Conservation (phyloP, 129 eudicot genomes). For the Flaveria ramosissima region DNA sequence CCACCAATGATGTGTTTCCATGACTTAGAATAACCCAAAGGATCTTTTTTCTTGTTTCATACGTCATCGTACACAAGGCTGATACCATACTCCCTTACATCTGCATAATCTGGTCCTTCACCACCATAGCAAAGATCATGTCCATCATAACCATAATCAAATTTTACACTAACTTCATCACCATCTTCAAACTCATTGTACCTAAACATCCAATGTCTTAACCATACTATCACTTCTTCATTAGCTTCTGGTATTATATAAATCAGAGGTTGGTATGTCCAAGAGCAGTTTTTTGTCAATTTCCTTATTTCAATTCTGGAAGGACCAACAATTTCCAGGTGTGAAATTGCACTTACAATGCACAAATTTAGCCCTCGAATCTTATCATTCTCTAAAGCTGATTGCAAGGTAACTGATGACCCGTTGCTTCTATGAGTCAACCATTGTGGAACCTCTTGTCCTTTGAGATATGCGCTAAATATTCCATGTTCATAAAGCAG, state of each 20-base stretch:
- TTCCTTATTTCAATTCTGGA: slow-evolving; percentile 3
- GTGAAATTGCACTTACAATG: slow-evolving; percentile 2
- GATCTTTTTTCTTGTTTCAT: neutral
- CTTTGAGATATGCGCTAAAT: slow-evolving; percentile 31
- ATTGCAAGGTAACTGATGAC: slow-evolving; percentile 6
- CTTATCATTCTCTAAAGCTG: neutral
- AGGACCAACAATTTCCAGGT: neutral
- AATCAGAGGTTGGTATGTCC: slow-evolving; percentile 10
- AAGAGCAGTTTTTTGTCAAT: slow-evolving; percentile 4
- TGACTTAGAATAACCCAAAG: too few relatives aligned
- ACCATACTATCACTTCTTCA: neutral
- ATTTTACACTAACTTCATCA: slow-evolving; percentile 8
- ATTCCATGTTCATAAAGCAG: slow-evolving; percentile 26
- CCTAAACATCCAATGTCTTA: slow-evolving; percentile 25
- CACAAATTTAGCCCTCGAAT: slow-evolving; percentile 32
- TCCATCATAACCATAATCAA: neutral
- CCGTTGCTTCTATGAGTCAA: neutral
- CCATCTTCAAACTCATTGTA: slow-evolving; percentile 27
- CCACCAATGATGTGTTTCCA: too few relatives aligned
- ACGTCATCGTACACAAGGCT: neutral
- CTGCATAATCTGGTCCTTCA: neutral
- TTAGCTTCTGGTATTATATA: neutral
- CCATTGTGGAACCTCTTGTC: slow-evolving; percentile 20
- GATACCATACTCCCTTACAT: slow-evolving; percentile 14
- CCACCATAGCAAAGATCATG: too few relatives aligned